Conservation (phyloP, 2,329 filamentous ascomycete species). For the Zymoseptoria pseudotritici region DNA sequence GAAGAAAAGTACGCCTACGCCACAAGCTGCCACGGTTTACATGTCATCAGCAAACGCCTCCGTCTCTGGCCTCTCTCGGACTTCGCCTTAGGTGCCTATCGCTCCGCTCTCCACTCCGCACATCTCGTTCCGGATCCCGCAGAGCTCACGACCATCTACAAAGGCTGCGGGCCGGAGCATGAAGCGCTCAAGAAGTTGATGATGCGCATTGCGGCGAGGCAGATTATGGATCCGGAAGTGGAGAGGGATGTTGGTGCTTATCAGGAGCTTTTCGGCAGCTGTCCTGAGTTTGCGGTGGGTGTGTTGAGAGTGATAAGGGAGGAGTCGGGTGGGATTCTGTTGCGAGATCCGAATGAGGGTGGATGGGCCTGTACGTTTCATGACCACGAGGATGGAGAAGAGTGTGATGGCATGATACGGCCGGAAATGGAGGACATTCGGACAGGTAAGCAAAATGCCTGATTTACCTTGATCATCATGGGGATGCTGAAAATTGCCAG, state of each 20-base stretch:
- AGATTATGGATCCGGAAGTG: constrained; percentile 50
- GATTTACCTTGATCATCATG: neutral
- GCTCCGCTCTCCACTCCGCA: constrained; percentile 43
- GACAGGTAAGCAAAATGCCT: neutral
- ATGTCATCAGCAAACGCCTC: constrained; percentile 46
- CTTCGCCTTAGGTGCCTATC: constrained; percentile 48
- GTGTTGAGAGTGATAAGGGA: constrained; percentile 46
- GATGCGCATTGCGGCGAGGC: constrained; percentile 48
- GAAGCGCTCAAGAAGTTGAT: constrained; percentile 46
- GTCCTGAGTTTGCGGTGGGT: constrained; percentile 47
- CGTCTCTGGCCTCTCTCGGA: constrained; percentile 46
- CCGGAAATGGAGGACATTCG: neutral
- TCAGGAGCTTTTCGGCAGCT: constrained; percentile 42
- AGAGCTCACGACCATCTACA: constrained; percentile 49
- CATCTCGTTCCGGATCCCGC: constrained; percentile 48
- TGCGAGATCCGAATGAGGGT: constrained; percentile 44
- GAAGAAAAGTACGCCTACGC: constrained; percentile 49
- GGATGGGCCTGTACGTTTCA: constrained; percentile 43
- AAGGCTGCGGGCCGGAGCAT: constrained; percentile 32
- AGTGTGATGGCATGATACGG: constrained; percentile 1
- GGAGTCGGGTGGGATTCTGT: constrained; percentile 44
- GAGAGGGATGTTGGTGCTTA: constrained; percentile 45
- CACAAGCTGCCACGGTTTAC: constrained; percentile 47
- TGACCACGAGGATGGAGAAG: constrained; percentile 37
- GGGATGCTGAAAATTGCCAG: neutral